Conservation (phyloP, 257 asterid genomes). For the Fraxinus quadrangulata region DNA sequence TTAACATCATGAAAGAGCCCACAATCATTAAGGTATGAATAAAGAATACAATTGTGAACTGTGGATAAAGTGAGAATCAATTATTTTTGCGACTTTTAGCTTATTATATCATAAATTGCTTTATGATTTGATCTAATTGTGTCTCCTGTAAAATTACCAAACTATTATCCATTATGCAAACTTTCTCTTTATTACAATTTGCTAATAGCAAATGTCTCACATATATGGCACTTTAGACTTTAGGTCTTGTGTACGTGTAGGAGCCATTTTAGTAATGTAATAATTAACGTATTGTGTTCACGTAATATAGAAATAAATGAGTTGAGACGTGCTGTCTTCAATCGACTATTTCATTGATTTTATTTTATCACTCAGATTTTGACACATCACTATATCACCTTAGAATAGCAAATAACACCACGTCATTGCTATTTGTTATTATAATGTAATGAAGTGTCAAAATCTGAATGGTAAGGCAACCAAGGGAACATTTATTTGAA, state of each 20-base stretch:
- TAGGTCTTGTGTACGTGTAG: background rate
- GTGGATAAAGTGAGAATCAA: conserved; percentile 1
- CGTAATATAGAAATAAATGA: too few species aligned
- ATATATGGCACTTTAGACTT: background rate
- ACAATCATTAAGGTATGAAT: background rate
- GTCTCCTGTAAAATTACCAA: background rate
- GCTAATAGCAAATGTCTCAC: background rate
- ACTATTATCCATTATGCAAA: background rate
- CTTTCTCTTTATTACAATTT: background rate
- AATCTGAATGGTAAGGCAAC: too few species aligned
- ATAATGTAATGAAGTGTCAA: too few species aligned
- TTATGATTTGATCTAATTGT: background rate
- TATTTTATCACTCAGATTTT: too few species aligned
- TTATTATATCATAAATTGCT: background rate
- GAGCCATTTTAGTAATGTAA: background rate
- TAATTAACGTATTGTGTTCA: too few species aligned
- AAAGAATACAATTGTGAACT: background rate
- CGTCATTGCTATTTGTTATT: too few species aligned
- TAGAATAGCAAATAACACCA: too few species aligned
- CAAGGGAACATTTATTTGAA: too few species aligned
- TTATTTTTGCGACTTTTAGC: background rate
- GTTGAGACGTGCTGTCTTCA: too few species aligned
- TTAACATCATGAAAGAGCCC: background rate
- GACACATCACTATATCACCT: too few species aligned
- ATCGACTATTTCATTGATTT: too few species aligned